These are phyloP conservation scores for Calonectria multiphialidica DNA, from an alignment of 2,329 filamentous ascomycete genomes.

Conservation along the genomic window DNA sequence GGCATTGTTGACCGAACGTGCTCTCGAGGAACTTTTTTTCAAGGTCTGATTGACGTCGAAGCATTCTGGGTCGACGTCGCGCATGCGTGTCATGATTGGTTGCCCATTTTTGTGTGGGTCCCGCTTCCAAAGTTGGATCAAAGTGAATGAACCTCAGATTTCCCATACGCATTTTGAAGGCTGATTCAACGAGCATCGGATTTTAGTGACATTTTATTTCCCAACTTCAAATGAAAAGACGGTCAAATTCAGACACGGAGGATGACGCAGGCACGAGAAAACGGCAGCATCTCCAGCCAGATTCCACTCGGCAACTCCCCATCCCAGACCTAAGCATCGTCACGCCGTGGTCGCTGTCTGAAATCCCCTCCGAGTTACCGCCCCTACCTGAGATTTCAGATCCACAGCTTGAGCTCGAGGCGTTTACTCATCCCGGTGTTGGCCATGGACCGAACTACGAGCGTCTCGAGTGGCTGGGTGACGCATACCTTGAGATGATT, in stretches of 20 bases:
- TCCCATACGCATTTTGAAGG: background rate
- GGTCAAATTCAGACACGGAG: conserved; percentile 8
- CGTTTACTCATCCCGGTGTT: conserved; percentile 75
- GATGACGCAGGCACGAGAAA: conserved; percentile 30
- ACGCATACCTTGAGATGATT: conserved; percentile 85
- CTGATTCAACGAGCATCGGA: background rate
- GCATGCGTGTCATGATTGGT: conserved; percentile 37
- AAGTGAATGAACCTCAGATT: conserved; percentile 18
- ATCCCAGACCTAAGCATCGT: conserved; percentile 24
- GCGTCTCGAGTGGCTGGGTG: conserved; percentile 88
- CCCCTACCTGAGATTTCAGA: conserved; percentile 73
- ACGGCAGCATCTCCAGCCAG: conserved; percentile 29
- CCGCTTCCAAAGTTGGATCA: background rate
- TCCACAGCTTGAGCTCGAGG: conserved; percentile 68
- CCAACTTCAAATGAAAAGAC: conserved; percentile 30
- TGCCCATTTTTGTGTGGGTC: conserved; percentile 10
- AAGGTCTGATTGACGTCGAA: conserved; percentile 45
- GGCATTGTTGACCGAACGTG: conserved; percentile 45
- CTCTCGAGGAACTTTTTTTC: conserved; percentile 40
- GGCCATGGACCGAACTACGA: conserved; percentile 71
- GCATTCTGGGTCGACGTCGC: conserved; percentile 34
- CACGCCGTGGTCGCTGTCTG: conserved; percentile 62
- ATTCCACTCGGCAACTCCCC: conserved; percentile 15
- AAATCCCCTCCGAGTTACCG: conserved; percentile 63
- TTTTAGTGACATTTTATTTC: background rate